A percentile compares a stretch with the other conserved stretches of the same genome.
Evolutionary conservation across 192 early-diverging fungal genomes (phyloP).

Genomic region (Coemansia sp.): DNA sequence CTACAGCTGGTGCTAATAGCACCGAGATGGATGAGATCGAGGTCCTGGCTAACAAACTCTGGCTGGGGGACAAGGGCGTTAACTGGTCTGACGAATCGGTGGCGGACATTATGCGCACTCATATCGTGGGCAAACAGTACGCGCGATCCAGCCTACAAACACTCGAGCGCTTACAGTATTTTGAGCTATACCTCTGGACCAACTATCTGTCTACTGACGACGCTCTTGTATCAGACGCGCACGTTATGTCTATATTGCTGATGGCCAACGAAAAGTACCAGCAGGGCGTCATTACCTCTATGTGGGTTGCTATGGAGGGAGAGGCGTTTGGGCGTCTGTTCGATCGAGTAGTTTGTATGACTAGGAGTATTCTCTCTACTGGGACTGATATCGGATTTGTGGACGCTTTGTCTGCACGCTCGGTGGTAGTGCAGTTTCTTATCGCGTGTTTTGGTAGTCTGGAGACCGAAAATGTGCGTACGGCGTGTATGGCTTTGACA

Average conservation of each 20-base stretch:
- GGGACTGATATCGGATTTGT: slow-evolving; percentile 11
- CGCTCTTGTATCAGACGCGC: slow-evolving; percentile 41
- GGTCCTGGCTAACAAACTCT: slow-evolving; percentile 18
- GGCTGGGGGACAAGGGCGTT: slow-evolving; percentile 10
- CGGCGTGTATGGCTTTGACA: slow-evolving; percentile 77
- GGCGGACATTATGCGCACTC: slow-evolving; percentile 1
- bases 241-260: slow-evolving; percentile 78
- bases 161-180: slow-evolving; percentile 42
- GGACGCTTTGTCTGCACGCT: slow-evolving; percentile 47
- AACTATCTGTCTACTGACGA: slow-evolving; percentile 50
- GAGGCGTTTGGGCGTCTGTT: slow-evolving; percentile 33
- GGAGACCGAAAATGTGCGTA: slow-evolving; percentile 77
- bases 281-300: slow-evolving; percentile 59
- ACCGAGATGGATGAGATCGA: neutral
- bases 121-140: slow-evolving; percentile 13
- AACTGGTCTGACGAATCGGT: slow-evolving; percentile 22
- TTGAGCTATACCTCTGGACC: slow-evolving; percentile 78
- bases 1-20: neutral
- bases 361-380: slow-evolving; percentile 5
- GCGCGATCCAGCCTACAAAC: slow-evolving; percentile 14
- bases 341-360: slow-evolving; percentile 26
- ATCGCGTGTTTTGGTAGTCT: slow-evolving; percentile 84
- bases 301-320: slow-evolving; percentile 8
- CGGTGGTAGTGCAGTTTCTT: slow-evolving; percentile 72
- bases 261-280: slow-evolving; percentile 93